Conservation (phyloP, 208 protist species). For the Crithidia mellificae region DNA sequence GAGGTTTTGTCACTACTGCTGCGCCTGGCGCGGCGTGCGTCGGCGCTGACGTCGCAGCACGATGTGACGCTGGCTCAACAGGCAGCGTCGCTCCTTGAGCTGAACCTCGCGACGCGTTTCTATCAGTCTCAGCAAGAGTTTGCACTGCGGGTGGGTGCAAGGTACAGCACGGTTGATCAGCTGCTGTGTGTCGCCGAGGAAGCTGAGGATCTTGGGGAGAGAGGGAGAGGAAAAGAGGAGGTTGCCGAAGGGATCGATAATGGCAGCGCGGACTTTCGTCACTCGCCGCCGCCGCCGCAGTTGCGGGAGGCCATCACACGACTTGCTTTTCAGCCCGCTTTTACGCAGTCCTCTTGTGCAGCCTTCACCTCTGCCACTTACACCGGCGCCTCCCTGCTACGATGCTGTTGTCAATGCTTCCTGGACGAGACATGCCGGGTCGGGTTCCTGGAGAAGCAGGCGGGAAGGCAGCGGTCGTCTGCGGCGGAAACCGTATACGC, state of each 20-base stretch:
- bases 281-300: not conserved
- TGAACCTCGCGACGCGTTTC: slow-evolving; percentile 62
- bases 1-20: slow-evolving; percentile 57
- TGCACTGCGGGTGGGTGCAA: slow-evolving; percentile 16
- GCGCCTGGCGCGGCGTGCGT: slow-evolving; percentile 34
- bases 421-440: slow-evolving; percentile 54
- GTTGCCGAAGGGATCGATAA: not conserved
- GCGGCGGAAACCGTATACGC: slow-evolving; percentile 58
- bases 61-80: slow-evolving; percentile 35
- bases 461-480: slow-evolving; percentile 39
- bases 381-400: slow-evolving; percentile 45
- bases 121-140: slow-evolving; percentile 22
- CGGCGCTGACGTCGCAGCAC: not conserved
- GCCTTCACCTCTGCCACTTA: too few relatives aligned
- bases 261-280: not conserved
- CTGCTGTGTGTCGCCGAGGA: slow-evolving; percentile 19
- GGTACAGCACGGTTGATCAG: slow-evolving; percentile 23
- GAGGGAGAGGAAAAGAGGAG: not conserved
- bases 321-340: slow-evolving; percentile 20
- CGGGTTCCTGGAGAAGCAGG: slow-evolving; percentile 55
- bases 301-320: slow-evolving; percentile 18
- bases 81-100: slow-evolving; percentile 61
- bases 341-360: slow-evolving; percentile 23
- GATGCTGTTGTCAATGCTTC: slow-evolving; percentile 71
- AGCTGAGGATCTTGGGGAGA: not conserved